Conservation (phyloP, 768 basidiomycete species). For the Rhodotorula taiwanensis region DNA sequence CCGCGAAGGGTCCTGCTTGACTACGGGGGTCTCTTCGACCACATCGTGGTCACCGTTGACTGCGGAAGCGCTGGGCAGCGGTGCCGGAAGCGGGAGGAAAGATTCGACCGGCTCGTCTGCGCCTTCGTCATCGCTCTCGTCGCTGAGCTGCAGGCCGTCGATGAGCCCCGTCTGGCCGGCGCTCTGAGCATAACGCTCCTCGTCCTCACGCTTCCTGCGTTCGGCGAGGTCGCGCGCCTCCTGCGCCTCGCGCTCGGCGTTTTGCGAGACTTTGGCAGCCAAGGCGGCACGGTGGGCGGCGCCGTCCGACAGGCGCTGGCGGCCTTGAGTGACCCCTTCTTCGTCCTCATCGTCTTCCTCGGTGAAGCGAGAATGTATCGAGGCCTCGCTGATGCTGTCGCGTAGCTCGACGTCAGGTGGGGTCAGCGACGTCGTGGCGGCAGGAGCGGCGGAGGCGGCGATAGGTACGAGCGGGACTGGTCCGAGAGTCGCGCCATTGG, state of each 20-base stretch:
- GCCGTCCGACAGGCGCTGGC: constrained; percentile 40
- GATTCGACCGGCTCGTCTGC: constrained; percentile 55
- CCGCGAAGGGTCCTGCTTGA: not conserved
- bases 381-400: constrained; percentile 52
- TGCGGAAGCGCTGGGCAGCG: constrained; percentile 32
- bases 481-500: too few species aligned
- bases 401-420: constrained; percentile 48
- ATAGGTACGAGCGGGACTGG: too few species aligned
- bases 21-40: too few species aligned
- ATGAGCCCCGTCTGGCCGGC: constrained; percentile 28
- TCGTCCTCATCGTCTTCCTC: constrained; percentile 34
- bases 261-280: constrained; percentile 45
- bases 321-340: not conserved
- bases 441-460: not conserved
- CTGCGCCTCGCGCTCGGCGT: constrained; percentile 43
- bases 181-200: constrained; percentile 29
- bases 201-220: constrained; percentile 32
- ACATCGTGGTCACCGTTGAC: too few species aligned
- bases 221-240: constrained; percentile 39
- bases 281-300: constrained; percentile 43
- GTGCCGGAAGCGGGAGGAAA: constrained; percentile 51
- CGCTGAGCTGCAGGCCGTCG: constrained; percentile 46
- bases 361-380: constrained; percentile 58
- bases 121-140: constrained; percentile 51
- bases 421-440: not conserved